These are phyloP conservation scores for Cytospora paraplurivora DNA, from an alignment of 2,329 filamentous ascomycete genomes.

Conservation along the genomic window DNA sequence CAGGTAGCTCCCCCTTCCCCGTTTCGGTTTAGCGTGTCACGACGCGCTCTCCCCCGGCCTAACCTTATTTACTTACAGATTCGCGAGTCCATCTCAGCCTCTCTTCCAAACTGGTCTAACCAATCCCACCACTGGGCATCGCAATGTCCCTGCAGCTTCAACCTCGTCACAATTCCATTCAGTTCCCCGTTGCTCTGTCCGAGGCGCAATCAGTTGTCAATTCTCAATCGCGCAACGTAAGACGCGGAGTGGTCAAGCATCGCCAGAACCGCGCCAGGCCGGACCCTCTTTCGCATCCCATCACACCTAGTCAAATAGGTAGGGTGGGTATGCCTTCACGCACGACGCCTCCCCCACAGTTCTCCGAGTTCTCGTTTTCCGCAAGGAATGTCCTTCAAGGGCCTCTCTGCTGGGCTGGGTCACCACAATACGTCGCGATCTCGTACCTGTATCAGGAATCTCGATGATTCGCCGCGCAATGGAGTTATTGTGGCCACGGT, in stretches of 20 bases:
- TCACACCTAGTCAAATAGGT: conserved; percentile 25
- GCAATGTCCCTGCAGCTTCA: conserved; percentile 34
- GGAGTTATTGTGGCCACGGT: conserved; percentile 43
- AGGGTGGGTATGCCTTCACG: conserved; percentile 42
- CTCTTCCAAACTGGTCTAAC: background rate
- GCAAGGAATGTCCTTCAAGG: conserved; percentile 61
- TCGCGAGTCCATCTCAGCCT: background rate
- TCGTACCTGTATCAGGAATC: conserved; percentile 63
- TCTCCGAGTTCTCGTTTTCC: conserved; percentile 72
- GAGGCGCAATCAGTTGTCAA: conserved; percentile 36
- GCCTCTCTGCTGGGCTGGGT: conserved; percentile 44
- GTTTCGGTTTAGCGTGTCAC: conserved; percentile 2
- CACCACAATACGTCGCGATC: conserved; percentile 56
- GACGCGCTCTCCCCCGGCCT: conserved; percentile 18
- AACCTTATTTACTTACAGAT: background rate
- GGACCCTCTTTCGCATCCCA: conserved; percentile 50
- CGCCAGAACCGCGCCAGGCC: conserved; percentile 33
- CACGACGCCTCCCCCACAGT: conserved; percentile 80
- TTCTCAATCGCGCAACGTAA: conserved; percentile 40
- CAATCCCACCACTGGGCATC: conserved; percentile 30
- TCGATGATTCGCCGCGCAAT: conserved; percentile 50
- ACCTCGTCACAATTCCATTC: conserved; percentile 25
- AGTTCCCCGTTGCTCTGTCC: conserved; percentile 32
- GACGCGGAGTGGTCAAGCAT: conserved; percentile 27
- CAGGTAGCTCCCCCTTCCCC: no score